Evolutionary conservation across 163 green algal species (phyloP), one percentile per base, ranked within the genome.

Genomic region (Scenedesmus sp.): DNA sequence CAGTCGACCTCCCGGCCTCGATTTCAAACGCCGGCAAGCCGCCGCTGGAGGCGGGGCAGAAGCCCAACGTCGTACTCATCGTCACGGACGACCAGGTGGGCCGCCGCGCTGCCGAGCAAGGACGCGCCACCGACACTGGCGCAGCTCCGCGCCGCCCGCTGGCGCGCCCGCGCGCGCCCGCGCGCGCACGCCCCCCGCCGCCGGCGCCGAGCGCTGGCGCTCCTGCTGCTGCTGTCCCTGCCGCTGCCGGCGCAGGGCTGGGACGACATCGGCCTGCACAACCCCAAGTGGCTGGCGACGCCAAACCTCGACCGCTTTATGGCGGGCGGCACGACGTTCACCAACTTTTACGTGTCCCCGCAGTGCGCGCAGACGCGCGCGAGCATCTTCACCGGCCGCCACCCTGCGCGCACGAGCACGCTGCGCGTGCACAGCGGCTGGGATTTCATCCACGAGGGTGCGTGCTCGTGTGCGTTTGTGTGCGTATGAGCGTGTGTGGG

Each of bases 1-100:
- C n/a, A n/a, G n/a, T n/a, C n/a, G n/a, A n/a, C n/a, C n/a, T n/a
- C n/a, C n/a, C n/a, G n/a, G n/a, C n/a, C n/a, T n/a, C n/a, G n/a
- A n/a, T n/a, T n/a, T n/a, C n/a, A n/a, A n/a, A n/a, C n/a, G n/a
- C n/a, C n/a, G n/a, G n/a, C n/a, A n/a, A n/a, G 15, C 56, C 58
- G 5, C 42, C 31, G 24, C 34, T 78, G 39, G 14, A 36, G 1
- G 26, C 15, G 3, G 28, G 22, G 1, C 39, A 33, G 31, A 14
- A 22, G 2, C 70, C 70, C 42, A 78, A 78, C 70, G 58, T 78
- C 70, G 62, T 78, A 54, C 45, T 78, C 22, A 69, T 78, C 56
- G 28, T 78, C 2, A 78, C 57, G 18, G 58, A 36, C 45, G 29
- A 66, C 39, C 39, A 47, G n/a, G n/a, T n/a, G n/a, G n/a, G n/a